A percentile compares a stretch with the other conserved stretches of the same genome.
phyloP scores from a whole-genome alignment of 2,329 filamentous ascomycete species.

The Pseudovirgaria hyperparasitica region DNA sequence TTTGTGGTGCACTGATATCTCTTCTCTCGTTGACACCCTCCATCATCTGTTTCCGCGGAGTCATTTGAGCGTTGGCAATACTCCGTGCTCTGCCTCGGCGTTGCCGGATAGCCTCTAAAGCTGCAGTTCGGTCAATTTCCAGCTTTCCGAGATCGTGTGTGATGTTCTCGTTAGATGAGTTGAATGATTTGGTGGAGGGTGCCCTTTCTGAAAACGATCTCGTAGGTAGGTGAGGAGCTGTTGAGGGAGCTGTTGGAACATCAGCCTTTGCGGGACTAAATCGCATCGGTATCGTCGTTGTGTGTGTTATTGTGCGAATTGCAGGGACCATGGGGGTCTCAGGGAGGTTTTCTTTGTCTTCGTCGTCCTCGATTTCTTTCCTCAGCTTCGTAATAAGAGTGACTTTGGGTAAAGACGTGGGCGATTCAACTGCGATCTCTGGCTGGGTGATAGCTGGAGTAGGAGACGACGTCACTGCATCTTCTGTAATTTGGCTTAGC shows the following conservation, averaged over 20 bases:
- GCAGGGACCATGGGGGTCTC: slow-evolving; percentile 11
- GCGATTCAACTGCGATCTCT: no score
- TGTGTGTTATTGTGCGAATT: slow-evolving; percentile 33
- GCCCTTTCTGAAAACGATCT: slow-evolving; percentile 14
- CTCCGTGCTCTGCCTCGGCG: slow-evolving; percentile 58
- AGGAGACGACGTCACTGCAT: no score
- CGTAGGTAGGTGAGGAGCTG: slow-evolving; percentile 6
- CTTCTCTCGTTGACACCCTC: slow-evolving; percentile 32
- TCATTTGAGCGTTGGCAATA: slow-evolving; percentile 49
- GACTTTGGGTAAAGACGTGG: no score
- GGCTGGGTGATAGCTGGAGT: no score
- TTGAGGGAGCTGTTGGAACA: slow-evolving; percentile 6
- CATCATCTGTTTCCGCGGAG: slow-evolving; percentile 47
- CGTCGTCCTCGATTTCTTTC: no score
- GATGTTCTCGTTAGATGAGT: no score
- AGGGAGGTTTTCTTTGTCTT: slow-evolving; percentile 13
- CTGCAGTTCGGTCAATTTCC: slow-evolving; percentile 50
- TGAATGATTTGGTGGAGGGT: slow-evolving; percentile 16
- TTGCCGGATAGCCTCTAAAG: slow-evolving; percentile 62
- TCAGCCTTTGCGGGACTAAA: slow-evolving; percentile 29
- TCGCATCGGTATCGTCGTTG: slow-evolving; percentile 34
- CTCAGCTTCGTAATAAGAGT: no score
- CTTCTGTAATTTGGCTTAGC: no score
- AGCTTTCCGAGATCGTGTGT: slow-evolving; percentile 13
- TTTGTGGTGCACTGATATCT: slow-evolving; percentile 34